Evolutionary conservation across 2,329 filamentous ascomycete genomes (phyloP).

Genomic region (Pleomassaria siparia): DNA sequence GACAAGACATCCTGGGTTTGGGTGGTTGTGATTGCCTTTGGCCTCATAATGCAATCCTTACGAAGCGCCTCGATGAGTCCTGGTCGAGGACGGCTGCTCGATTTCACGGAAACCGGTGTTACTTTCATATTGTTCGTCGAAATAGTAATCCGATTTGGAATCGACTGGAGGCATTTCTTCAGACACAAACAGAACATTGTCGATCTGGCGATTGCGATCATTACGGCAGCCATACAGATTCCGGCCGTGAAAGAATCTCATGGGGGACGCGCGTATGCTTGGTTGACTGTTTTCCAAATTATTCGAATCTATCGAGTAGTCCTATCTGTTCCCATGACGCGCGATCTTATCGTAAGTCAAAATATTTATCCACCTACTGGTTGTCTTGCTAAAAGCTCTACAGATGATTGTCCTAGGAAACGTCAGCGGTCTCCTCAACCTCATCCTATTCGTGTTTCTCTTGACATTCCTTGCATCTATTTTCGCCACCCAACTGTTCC

Average conservation of each 20-base stretch:
- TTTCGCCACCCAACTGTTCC: conserved; percentile 89
- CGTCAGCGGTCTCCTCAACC: conserved; percentile 84
- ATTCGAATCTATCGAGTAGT: conserved; percentile 90
- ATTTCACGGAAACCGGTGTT: conserved; percentile 70
- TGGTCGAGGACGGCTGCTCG: conserved; percentile 63
- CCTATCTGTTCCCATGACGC: conserved; percentile 81
- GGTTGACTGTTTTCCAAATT: conserved; percentile 92
- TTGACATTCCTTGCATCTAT: conserved; percentile 93
- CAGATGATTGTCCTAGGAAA: conserved; percentile 81
- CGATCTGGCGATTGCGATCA: conserved; percentile 76
- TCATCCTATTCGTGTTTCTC: conserved; percentile 95
- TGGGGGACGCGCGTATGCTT: conserved; percentile 70
- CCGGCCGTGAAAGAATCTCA: conserved; percentile 71
- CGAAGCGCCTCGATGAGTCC: conserved; percentile 75
- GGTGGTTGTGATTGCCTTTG: conserved; percentile 78
- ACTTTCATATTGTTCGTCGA: conserved; percentile 79
- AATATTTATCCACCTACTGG: background rate
- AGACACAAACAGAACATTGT: conserved; percentile 72
- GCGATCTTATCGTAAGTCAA: conserved; percentile 70
- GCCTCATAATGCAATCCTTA: conserved; percentile 75
- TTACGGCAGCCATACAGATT: conserved; percentile 82
- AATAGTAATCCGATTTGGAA: conserved; percentile 74
- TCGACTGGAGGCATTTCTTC: conserved; percentile 81
- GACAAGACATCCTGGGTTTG: conserved; percentile 75
- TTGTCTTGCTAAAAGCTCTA: conserved; percentile 21